A percentile compares a stretch with the other conserved stretches of the same genome.
phyloP scores from a whole-genome alignment of 352 stramenopile genomes.

The Pilasporangium apinafurcum region DNA sequence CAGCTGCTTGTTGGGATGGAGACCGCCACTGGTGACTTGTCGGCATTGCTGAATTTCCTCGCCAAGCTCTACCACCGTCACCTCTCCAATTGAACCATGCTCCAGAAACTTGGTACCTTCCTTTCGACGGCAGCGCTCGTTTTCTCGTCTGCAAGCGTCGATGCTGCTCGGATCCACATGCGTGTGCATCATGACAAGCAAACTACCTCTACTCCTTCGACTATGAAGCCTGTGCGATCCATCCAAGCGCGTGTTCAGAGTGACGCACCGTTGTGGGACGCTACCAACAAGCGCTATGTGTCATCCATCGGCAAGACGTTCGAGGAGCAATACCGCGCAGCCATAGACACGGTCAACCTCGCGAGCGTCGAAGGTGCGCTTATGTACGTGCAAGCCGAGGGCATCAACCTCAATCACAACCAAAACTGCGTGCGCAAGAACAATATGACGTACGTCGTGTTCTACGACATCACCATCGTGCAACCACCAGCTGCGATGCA shows the following conservation, averaged over 20 bases:
- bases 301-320: conserved; percentile 1
- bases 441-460: conserved; percentile 21
- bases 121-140: no score
- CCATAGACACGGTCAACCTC: conserved; percentile 34
- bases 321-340: conserved; percentile 15
- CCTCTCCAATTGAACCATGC: no score
- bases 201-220: no score
- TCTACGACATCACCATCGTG: conserved; percentile 27
- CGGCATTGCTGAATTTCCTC: no score
- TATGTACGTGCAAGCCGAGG: conserved; percentile 46
- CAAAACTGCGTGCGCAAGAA: conserved; percentile 27
- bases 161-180: no score
- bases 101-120: no score
- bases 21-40: no score
- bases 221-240: conserved; percentile 43
- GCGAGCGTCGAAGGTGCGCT: conserved; percentile 35
- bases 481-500: conserved; percentile 20
- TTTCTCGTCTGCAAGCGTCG: no score
- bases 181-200: no score
- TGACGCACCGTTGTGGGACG: conserved; percentile 53
- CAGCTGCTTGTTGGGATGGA: no score
- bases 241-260: conserved; percentile 58
- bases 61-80: no score
- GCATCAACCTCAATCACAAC: conserved; percentile 28
- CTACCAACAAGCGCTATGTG: conserved; percentile 10